phyloP scores from a whole-genome alignment of 345 rosid species.

The thale cress (Arabidopsis thaliana) region TAIR10.1 NC_003076.8:17012001-17012500 shows the following conservation, averaged over 20 bases:
- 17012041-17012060: constrained; percentile 5
- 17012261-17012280: constrained; percentile 13
- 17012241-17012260: constrained; percentile 20
- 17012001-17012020: constrained; percentile 9
- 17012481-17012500: neutral
- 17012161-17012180: neutral
- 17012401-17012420: constrained; percentile 81
- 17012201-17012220: constrained; percentile 4
- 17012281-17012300: constrained; percentile 10
- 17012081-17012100: constrained; percentile 4
- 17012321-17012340: constrained; percentile 87
- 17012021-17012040: constrained; percentile 1
- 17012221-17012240: constrained; percentile 18
- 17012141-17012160: constrained; percentile 6
- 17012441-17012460: constrained; percentile 98
- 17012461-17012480: constrained; percentile 21
- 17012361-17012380: constrained; percentile 88
- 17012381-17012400: constrained; percentile 68
- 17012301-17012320: neutral
- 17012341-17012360: constrained; percentile 98
- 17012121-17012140: constrained; percentile 3
- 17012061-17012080: neutral
- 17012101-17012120: neutral
- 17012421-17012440: constrained; percentile 95
- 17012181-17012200: constrained; percentile 1